Evolutionary conservation across 176 grass and related monocot species (phyloP), one percentile per base, ranked within the genome.

Genomic region (Musa troglodytarum): DNA sequence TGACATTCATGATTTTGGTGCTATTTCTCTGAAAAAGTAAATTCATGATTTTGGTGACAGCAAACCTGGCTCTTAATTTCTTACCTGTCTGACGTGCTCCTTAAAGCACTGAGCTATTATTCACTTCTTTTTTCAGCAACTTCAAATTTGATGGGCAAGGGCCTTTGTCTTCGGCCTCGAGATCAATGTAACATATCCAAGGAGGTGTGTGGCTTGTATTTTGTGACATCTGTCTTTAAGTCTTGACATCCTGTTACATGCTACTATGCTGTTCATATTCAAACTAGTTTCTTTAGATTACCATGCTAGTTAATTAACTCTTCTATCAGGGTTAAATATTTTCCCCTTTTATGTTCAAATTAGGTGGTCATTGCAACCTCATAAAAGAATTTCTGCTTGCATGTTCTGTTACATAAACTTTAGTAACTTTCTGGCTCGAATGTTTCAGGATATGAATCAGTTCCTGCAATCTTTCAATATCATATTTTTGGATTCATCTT

Each of bases 401-500:
- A 15, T n/a, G 54, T 70, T 5, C 26, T 70, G 28, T 58, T 20
- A 11, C 58, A 10, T 66, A 34, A 0, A 12, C 76, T 79, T 50
- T 71, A 17, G 59, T 77, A 8, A 79, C 71, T 79, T 87, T 75
- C 72, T 66, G 6, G 49, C 23, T 17, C 70, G 54, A 65, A 63
- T 78, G 61, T 12, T 85, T 77, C 81, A 98, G 95, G 85, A 84
- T 81, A 78, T 91, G 80, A 83, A 74, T 80, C 85, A 87, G 72
- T 78, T 82, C 52, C 63, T 88, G 82, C 80, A 87, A 82, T 72
- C 65, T 61, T 98, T 89, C 89, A 80, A 81, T 79, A 54, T 89
- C 78, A 21, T 81, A 19, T 67, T 98, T 77, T 82, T 69, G 81
- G 90, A 98, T 84, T 59, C 78, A 81, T 93, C 94, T 83, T 86